Conservation (phyloP, 768 basidiomycete genomes). For the Fibroporia radiculosa region DNA sequence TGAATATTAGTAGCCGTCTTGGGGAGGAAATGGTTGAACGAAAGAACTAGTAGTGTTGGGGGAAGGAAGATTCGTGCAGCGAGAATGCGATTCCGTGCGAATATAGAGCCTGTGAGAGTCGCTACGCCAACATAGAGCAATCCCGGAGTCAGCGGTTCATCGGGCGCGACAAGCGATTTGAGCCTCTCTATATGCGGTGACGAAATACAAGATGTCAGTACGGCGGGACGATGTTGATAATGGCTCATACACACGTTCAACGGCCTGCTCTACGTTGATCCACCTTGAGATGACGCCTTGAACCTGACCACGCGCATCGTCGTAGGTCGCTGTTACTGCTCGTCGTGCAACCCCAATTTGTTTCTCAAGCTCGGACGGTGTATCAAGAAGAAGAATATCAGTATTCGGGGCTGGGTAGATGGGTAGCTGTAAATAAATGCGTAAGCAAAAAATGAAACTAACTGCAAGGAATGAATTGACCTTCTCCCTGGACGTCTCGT, state of each 20-base stretch:
- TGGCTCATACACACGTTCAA: constrained; percentile 71
- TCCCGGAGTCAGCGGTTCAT: constrained; percentile 85
- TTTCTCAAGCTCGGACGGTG: constrained; percentile 65
- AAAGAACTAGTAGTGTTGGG: constrained; percentile 59
- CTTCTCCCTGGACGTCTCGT: constrained; percentile 14
- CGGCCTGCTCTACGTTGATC: constrained; percentile 79
- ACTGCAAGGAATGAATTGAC: constrained; percentile 4
- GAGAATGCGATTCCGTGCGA: constrained; percentile 71
- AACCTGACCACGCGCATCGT: constrained; percentile 53
- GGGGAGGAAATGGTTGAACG: constrained; percentile 82
- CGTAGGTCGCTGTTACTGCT: constrained; percentile 46
- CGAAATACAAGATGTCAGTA: not conserved
- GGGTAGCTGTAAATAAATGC: constrained; percentile 48
- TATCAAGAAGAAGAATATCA: constrained; percentile 66
- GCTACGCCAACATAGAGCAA: constrained; percentile 85
- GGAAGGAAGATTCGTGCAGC: constrained; percentile 69
- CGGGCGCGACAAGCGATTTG: constrained; percentile 70
- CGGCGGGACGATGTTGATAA: not conserved
- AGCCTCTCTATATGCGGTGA: constrained; percentile 50
- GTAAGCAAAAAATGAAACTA: not conserved
- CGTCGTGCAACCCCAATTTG: constrained; percentile 68
- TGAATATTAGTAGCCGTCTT: constrained; percentile 67
- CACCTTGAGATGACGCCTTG: constrained; percentile 71
- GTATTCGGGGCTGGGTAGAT: constrained; percentile 66
- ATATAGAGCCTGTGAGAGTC: constrained; percentile 79